Evolutionary conservation across 1,284 basidiomycete species (phyloP), one percentile per base, ranked within the genome.

Genomic region (Irpex rosettiformis): DNA sequence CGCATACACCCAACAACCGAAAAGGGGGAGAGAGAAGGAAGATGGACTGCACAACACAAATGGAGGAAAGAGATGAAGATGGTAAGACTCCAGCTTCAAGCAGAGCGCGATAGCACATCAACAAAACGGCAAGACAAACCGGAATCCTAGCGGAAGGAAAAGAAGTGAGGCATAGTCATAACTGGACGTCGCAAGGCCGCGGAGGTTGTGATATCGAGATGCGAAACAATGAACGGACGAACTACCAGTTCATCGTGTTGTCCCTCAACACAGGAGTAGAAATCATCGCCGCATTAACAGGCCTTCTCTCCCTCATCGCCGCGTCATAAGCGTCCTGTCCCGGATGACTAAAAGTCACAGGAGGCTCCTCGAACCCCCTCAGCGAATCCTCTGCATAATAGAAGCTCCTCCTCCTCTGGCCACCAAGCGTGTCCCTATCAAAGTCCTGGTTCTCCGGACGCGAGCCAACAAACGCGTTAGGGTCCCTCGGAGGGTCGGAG

Each of bases 331-430:
- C 18, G 18, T 57, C 33, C 51, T 59, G 53, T 52, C 37, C 33
- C 64, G 61, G 64, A 67, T 55, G 62, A 16, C 13, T 51, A 2
- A n/a, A 27, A 16, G 60, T 61, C 40, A 62, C 63, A 1, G 58
- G 58, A 24, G 61, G 53, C 18, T 43, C 47, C 21, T 55, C 58
- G 65, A 71, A 83, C 2, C 85, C 86, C 33, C 86, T 75, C 69
- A 93, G 71, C 62, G 85, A 87, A 70, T 92, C 90, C 73, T 91
- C 90, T 2, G 89, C 89, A 68, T 83, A 93, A 72, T 92, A 93
- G 77, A 91, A 93, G 64, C 86, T 89, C 58, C 89, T 72, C 56
- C 90, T 74, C 54, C 89, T 77, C 70, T 83, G 81, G 6, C 83
- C 86, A 24, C 89, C 89, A 2, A 90, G 71, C 60, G 81, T 85